Evolutionary conservation across 208 protist species (phyloP), one percentile per base, ranked within the genome.

Genomic region (Trypanosoma rangeli): DNA sequence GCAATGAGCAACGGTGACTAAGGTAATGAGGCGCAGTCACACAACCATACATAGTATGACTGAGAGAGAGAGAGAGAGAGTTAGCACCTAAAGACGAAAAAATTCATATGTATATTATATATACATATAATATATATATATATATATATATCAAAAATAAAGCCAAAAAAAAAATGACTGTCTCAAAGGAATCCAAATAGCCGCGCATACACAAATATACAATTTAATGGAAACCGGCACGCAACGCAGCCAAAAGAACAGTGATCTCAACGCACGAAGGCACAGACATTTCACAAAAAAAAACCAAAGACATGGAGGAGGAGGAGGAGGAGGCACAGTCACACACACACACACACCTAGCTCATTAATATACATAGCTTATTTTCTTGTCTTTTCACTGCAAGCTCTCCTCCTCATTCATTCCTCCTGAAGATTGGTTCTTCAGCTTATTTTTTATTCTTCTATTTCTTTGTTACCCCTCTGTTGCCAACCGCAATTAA

Each of bases 121-220:
- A n/a, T n/a, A n/a, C n/a, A n/a, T n/a, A n/a, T n/a, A n/a, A n/a
- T n/a, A n/a, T n/a, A n/a, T n/a, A n/a, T n/a, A n/a, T n/a, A n/a
- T n/a, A n/a, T n/a, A n/a, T n/a, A n/a, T n/a, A 37, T 9, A 7
- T 37, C 33, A 22, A 65, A 63, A 74, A 46, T 49, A 64, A 24
- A 33, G 44, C 13, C 44, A 64, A 63, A 20, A 58, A 61, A 63
- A 61, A 68, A 20, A 33, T 22, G 64, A 7, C 12, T 7, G 54
- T 9, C 15, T 46, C 42, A 46, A 46, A 46, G 42, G 15, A 46
- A 18, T 1, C n/a, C 16, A 13, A 46, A 3, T 50, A 35, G 52
- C 10, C 24, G 24, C 22, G 31, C 15, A 76, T 55, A 58, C 29
- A 53, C 20, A 28, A 28, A 33, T 42, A 53, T 53, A 53, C 9